phyloP scores from a whole-genome alignment of 306 rosid species.

The Malus asiatica region DNA sequence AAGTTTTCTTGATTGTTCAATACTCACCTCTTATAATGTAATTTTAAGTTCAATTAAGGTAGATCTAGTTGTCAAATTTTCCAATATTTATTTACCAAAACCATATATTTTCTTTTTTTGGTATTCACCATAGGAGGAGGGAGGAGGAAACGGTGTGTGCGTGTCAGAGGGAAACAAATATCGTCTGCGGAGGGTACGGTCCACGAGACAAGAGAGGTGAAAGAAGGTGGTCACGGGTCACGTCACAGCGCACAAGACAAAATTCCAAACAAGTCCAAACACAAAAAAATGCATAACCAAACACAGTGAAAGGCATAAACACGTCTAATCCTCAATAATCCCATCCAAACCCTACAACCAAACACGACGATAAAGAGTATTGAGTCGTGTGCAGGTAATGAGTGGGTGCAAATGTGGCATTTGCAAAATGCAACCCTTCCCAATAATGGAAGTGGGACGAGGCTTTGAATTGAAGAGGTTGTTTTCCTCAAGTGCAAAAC shows the following conservation, averaged over 20 bases:
- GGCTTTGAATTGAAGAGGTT: constrained; percentile 22
- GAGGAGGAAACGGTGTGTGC: neutral
- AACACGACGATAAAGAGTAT: neutral
- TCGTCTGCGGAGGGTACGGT: neutral
- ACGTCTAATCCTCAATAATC: neutral
- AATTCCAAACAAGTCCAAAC: constrained; percentile 24
- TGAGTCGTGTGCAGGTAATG: neutral
- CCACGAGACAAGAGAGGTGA: neutral
- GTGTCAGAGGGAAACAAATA: constrained; percentile 4
- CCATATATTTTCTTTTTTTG: neutral
- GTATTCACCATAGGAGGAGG: neutral
- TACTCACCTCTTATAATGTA: no score
- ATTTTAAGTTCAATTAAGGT: no score
- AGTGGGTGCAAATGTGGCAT: neutral
- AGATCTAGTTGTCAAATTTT: no score
- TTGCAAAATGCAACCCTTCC: constrained; percentile 30
- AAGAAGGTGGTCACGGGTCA: constrained; percentile 22
- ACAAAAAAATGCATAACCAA: constrained; percentile 2
- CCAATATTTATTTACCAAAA: no score
- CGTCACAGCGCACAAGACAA: constrained; percentile 25
- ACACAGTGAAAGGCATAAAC: neutral
- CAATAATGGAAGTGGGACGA: constrained; percentile 72
- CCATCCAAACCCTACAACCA: neutral
- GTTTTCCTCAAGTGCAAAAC: constrained; percentile 53
- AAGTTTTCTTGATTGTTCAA: no score